A percentile compares a stretch with the other conserved stretches of the same genome.
Conservation (phyloP, 1,284 basidiomycete genomes). For the Phellopilus nigrolimitatus region DNA sequence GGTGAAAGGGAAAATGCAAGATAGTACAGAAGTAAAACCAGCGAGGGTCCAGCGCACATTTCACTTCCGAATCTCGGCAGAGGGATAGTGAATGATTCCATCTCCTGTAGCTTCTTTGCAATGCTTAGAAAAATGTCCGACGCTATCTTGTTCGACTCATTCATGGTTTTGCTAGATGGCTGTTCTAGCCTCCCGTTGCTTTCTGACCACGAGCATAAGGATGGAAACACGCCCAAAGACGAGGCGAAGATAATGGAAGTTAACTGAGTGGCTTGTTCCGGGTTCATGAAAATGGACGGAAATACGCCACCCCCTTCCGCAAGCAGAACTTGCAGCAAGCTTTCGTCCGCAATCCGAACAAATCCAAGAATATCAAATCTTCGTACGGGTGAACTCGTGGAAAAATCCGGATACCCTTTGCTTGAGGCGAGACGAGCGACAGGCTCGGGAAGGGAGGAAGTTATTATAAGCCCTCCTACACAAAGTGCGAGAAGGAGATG, state of each 20-base stretch:
- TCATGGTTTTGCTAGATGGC: constrained; percentile 24
- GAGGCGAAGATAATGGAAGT: constrained; percentile 34
- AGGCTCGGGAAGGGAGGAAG: constrained; percentile 25
- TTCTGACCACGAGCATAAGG: constrained; percentile 27
- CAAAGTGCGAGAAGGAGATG: constrained; percentile 35
- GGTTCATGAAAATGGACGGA: constrained; percentile 42
- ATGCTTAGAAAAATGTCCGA: constrained; percentile 52
- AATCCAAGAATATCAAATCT: constrained; percentile 32
- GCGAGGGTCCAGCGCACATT: constrained; percentile 41
- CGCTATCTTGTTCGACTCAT: constrained; percentile 38
- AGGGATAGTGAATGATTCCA: constrained; percentile 24
- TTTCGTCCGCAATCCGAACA: constrained; percentile 33
- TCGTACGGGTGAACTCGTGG: constrained; percentile 25
- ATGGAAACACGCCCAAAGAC: constrained; percentile 34
- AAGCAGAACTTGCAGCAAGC: constrained; percentile 30
- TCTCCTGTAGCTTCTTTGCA: constrained; percentile 51
- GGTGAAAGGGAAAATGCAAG: constrained; percentile 50
- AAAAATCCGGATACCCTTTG: constrained; percentile 23
- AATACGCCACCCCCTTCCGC: constrained; percentile 34
- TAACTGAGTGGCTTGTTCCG: constrained; percentile 37
- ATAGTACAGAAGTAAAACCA: constrained; percentile 54
- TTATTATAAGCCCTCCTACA: constrained; percentile 28
- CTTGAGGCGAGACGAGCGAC: constrained; percentile 22
- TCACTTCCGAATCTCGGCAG: constrained; percentile 30
- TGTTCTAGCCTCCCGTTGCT: constrained; percentile 19